A percentile compares a stretch with the other conserved stretches of the same genome.
These are phyloP conservation scores for Nothopassalora personata DNA, from an alignment of 2,329 filamentous ascomycete species.

Conservation along the genomic window DNA sequence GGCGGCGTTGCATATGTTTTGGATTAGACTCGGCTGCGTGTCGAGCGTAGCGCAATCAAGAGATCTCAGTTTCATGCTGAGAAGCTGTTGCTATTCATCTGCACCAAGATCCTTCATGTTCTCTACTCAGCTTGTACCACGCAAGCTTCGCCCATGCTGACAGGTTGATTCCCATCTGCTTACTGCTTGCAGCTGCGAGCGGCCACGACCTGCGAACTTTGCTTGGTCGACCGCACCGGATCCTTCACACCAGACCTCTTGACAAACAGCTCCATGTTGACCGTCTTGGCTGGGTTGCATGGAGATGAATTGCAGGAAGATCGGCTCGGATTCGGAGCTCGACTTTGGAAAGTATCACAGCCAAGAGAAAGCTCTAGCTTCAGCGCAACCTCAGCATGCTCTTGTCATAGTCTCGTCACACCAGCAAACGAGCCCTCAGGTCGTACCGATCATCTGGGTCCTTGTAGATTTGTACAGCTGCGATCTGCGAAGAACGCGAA, in stretches of 20 bases:
- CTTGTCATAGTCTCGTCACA: background rate
- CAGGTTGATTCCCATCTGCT: background rate
- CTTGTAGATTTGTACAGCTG: background rate
- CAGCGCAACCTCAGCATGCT: background rate
- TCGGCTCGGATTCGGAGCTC: background rate
- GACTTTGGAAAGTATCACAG: background rate
- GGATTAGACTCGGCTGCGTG: background rate
- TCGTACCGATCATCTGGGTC: background rate
- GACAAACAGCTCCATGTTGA: background rate
- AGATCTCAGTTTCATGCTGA: background rate
- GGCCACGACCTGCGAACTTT: background rate
- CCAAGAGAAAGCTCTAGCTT: too few relatives aligned
- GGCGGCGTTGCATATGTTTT: background rate
- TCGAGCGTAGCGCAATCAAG: background rate
- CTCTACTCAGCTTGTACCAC: background rate
- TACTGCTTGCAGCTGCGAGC: background rate
- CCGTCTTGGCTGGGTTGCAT: background rate
- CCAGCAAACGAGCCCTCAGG: background rate
- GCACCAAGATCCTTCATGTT: background rate
- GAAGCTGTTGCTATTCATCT: background rate
- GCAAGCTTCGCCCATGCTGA: background rate
- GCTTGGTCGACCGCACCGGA: background rate
- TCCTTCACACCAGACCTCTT: background rate
- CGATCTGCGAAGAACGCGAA: background rate
- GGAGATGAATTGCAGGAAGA: background rate